phyloP scores from a whole-genome alignment of 805 yeast species.

The Saccharomycopsis fodiens region DNA sequence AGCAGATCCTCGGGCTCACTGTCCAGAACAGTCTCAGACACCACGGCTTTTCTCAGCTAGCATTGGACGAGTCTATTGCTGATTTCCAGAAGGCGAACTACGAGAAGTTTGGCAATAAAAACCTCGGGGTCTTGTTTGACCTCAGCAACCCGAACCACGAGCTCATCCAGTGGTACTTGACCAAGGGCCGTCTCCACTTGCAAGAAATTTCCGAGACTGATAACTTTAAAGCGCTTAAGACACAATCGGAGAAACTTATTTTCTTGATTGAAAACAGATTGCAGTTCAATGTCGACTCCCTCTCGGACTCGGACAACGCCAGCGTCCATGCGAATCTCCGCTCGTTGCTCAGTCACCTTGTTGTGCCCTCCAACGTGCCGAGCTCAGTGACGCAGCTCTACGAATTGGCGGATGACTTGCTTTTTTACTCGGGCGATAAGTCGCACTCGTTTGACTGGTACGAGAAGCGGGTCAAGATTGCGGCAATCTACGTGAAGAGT shows the following conservation, averaged over 20 bases:
- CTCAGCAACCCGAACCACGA: constrained; percentile 4
- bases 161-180: constrained; percentile 10
- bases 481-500: constrained; percentile 61
- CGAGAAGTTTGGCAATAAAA: background rate
- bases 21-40: constrained; percentile 7
- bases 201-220: constrained; percentile 8
- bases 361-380: constrained; percentile 52
- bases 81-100: background rate
- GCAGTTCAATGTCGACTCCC: constrained; percentile 14
- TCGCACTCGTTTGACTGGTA: constrained; percentile 86
- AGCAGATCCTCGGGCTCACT: constrained; percentile 5
- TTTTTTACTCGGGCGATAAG: constrained; percentile 69
- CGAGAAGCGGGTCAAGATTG: constrained; percentile 67
- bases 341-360: constrained; percentile 45
- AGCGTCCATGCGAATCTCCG: constrained; percentile 28
- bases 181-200: constrained; percentile 5
- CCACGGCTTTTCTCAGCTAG: constrained; percentile 9
- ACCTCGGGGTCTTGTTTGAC: background rate
- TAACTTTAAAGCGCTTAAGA: constrained; percentile 10
- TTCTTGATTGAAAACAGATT: constrained; percentile 41
- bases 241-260: constrained; percentile 37
- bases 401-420: constrained; percentile 73
- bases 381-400: constrained; percentile 61
- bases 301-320: constrained; percentile 11
- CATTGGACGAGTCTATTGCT: constrained; percentile 9